A percentile compares a stretch with the other conserved stretches of the same genome.
Conservation (phyloP, 257 asterid genomes). For the Lithospermum erythrorhizon region DNA sequence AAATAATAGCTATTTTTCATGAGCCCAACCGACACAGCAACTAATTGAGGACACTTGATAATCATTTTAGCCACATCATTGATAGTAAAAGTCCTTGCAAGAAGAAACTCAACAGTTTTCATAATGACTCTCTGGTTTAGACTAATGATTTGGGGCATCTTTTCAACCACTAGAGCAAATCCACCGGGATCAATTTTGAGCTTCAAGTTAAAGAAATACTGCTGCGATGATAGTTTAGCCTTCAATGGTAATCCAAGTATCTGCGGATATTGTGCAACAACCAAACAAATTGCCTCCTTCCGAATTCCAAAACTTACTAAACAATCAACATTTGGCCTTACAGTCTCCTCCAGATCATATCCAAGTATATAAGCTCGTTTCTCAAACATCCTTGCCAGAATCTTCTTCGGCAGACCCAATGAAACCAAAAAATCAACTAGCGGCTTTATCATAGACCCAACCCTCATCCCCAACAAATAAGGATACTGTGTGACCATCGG, state of each 20-base stretch:
- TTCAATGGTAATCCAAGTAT: slow-evolving; percentile 82
- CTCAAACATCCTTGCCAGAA: slow-evolving; percentile 74
- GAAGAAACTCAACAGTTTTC: slow-evolving; percentile 72
- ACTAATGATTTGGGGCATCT: slow-evolving; percentile 76
- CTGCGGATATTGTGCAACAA: slow-evolving; percentile 83
- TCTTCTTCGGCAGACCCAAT: slow-evolving; percentile 63
- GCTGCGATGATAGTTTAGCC: slow-evolving; percentile 83
- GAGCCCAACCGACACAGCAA: slow-evolving; percentile 63
- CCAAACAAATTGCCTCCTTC: slow-evolving; percentile 44
- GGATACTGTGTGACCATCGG: slow-evolving; percentile 97
- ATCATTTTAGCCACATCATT: slow-evolving; percentile 70
- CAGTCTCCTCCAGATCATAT: slow-evolving; percentile 66
- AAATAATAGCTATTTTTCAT: slow-evolving; percentile 80
- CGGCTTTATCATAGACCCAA: slow-evolving; percentile 82
- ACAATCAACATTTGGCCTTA: slow-evolving; percentile 76
- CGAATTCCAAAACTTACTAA: slow-evolving; percentile 70
- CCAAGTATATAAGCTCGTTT: slow-evolving; percentile 81
- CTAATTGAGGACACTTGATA: slow-evolving; percentile 74
- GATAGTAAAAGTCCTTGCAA: slow-evolving; percentile 44
- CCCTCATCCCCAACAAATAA: slow-evolving; percentile 84
- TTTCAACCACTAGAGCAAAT: slow-evolving; percentile 65
- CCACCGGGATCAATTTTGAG: slow-evolving; percentile 83
- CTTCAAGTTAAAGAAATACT: slow-evolving; percentile 76
- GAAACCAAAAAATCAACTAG: slow-evolving; percentile 83
- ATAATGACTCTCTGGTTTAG: slow-evolving; percentile 73